Base-by-base conservation (phyloP, 208 protist genomes). In the Acanthamoeba healyi region DNA sequence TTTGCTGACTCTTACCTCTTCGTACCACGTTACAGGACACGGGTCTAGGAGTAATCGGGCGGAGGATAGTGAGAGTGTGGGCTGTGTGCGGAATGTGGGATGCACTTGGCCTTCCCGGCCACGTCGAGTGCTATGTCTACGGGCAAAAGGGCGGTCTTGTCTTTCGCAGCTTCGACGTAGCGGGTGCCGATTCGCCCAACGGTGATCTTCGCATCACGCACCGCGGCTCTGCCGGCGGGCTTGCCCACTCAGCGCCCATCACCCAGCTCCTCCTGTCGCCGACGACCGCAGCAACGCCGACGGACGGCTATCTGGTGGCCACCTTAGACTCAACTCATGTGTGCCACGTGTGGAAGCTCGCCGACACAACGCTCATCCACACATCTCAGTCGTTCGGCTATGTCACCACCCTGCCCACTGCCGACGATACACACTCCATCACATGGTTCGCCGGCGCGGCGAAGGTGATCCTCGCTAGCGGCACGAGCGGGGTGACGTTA, bases 101-200 rank as follows among this genome's bases (percentile, higher is more conserved):
- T 24, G 40, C 72, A 38, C 72, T 6, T 3, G 72, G 72, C 12
- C 34, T 82, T 4, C 72, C 72, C 15, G 42, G 42, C 24, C 72
- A 82, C n/a, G 72, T 82, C 15, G 72, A 82, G 72, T 82, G 72
- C 38, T 82, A 82, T 38, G 24, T 82, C 40, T 82, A 82, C 72
- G 72, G 40, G 17, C 72, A 32, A 9, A 32, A 82, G 40, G 72
- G 72, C 34, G 72, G 72, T 2, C 42, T 82, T 19, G 72, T 38
- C 34, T 82, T 82, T 24, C 72, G 72, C 72, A 82, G 72, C 42
- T 82, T 82, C 26, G 72, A 82, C n/a, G 67, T 77, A 9, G 34
- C 67, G 34, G 34, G 67, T 12, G 34, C 72, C 19, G 72, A 82
- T 22, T 29, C 72, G 42, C 19, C 72, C 72, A 82, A 32, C 40